Conservation (phyloP, 345 rosid species). For the Xanthoceras sorbifolium region DNA sequence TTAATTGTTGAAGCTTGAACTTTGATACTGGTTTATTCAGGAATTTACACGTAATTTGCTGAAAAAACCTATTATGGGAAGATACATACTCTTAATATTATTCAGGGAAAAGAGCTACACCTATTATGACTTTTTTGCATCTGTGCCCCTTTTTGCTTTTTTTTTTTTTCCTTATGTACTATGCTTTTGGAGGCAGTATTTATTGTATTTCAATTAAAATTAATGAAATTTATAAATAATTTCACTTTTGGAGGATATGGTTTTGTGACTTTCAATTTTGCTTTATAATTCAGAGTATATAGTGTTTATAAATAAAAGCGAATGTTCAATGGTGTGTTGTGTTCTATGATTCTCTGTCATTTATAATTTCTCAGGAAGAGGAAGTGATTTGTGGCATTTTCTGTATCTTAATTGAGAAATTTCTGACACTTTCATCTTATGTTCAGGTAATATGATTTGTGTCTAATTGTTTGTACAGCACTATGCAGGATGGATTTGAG, state of each 20-base stretch:
- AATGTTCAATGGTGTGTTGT: background rate
- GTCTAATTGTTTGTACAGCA: constrained; percentile 43
- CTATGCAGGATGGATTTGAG: constrained; percentile 73
- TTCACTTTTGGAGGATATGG: background rate
- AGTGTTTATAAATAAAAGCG: background rate
- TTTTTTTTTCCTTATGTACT: background rate
- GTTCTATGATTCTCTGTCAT: background rate
- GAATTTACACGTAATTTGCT: background rate
- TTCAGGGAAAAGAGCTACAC: background rate
- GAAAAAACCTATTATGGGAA: background rate
- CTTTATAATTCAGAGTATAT: constrained; percentile 6
- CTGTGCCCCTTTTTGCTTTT: background rate
- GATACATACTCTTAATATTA: background rate
- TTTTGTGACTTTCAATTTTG: background rate
- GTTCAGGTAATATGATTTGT: constrained; percentile 2
- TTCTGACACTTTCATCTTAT: constrained; percentile 3
- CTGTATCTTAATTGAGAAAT: background rate
- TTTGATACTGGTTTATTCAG: background rate
- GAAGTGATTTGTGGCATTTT: constrained; percentile 4
- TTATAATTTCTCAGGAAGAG: background rate
- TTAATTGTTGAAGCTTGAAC: background rate
- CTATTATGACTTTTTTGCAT: background rate
- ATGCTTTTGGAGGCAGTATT: background rate
- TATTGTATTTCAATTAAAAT: background rate
- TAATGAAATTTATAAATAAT: background rate